These are phyloP conservation scores for Globomyces pollinis-pini DNA, from an alignment of 192 early-diverging fungal genomes.

Conservation along the genomic window DNA sequence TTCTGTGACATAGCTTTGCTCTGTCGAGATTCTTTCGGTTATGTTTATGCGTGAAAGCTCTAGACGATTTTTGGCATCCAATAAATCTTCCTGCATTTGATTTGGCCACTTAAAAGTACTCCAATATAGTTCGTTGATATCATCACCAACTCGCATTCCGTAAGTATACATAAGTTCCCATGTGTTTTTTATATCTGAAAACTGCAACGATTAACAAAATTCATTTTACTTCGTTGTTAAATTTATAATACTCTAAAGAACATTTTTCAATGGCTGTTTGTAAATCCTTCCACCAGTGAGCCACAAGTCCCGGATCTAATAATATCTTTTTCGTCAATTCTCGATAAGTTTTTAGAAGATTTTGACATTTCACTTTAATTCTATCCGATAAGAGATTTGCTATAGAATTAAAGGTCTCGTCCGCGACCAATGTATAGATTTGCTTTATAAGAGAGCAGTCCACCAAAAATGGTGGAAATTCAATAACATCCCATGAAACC, in stretches of 20 bases:
- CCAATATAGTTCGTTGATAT: conserved; percentile 27
- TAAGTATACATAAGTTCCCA: conserved; percentile 34
- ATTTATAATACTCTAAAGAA: conserved; percentile 13
- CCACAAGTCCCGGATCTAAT: conserved; percentile 28
- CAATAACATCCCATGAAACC: conserved; percentile 10
- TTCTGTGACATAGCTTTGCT: conserved; percentile 15
- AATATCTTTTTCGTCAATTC: conserved; percentile 21
- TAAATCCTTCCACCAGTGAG: conserved; percentile 20
- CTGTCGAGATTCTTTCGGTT: conserved; percentile 13
- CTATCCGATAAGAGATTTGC: background rate
- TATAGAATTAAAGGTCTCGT: conserved; percentile 4
- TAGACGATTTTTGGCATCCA: conserved; percentile 13
- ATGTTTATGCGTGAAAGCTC: conserved; percentile 11
- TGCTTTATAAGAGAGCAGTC: conserved; percentile 23
- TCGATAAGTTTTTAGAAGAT: conserved; percentile 14
- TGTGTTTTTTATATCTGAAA: conserved; percentile 19
- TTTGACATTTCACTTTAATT: conserved; percentile 7
- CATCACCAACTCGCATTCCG: conserved; percentile 18
- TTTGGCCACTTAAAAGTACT: conserved; percentile 28
- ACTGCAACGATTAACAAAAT: conserved; percentile 17
- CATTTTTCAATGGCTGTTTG: conserved; percentile 23
- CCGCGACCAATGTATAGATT: background rate
- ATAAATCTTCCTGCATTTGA: conserved; percentile 18
- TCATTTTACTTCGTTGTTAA: conserved; percentile 12
- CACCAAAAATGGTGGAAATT: conserved; percentile 21